These are phyloP conservation scores for Leucaena leucocephala DNA, from an alignment of 306 rosid genomes.

Conservation along the genomic window DNA sequence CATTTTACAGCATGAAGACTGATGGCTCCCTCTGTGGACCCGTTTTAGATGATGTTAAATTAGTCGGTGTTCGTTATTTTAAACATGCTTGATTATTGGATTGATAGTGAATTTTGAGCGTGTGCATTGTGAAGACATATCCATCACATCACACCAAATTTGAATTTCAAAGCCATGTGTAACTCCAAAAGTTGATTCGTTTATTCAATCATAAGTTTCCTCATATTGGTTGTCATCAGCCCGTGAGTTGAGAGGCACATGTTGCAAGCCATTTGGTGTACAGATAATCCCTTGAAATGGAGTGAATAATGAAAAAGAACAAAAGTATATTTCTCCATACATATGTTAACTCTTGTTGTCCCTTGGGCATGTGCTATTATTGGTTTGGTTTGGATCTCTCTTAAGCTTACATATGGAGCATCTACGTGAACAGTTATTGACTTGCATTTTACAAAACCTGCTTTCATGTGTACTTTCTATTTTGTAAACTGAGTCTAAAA, in stretches of 20 bases:
- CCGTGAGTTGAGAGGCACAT: neutral
- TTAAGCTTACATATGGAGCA: neutral
- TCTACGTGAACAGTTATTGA: neutral
- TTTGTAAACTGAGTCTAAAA: too few relatives aligned
- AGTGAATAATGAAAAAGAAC: neutral
- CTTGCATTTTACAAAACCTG: too few relatives aligned
- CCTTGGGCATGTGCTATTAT: neutral
- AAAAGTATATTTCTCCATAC: neutral
- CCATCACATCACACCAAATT: neutral
- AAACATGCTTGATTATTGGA: constrained; percentile 29
- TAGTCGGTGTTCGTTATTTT: constrained; percentile 58
- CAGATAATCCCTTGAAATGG: neutral
- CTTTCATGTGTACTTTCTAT: too few relatives aligned
- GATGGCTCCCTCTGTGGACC: constrained; percentile 89
- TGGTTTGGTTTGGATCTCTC: neutral
- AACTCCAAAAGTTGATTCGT: too few relatives aligned
- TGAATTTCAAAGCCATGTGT: neutral
- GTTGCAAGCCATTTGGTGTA: neutral
- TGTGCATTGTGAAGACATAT: neutral
- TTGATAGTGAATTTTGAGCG: neutral
- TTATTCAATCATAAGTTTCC: neutral
- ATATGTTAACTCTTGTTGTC: neutral
- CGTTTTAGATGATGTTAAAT: constrained; percentile 67
- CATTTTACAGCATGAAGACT: constrained; percentile 61
- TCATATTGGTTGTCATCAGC: constrained; percentile 3